Percentiles rank a stretch among this genome's conserved stretches.
Evolutionary conservation across 371 early-diverging fungal genomes (phyloP).

Genomic region (Rozella allomycis): DNA sequence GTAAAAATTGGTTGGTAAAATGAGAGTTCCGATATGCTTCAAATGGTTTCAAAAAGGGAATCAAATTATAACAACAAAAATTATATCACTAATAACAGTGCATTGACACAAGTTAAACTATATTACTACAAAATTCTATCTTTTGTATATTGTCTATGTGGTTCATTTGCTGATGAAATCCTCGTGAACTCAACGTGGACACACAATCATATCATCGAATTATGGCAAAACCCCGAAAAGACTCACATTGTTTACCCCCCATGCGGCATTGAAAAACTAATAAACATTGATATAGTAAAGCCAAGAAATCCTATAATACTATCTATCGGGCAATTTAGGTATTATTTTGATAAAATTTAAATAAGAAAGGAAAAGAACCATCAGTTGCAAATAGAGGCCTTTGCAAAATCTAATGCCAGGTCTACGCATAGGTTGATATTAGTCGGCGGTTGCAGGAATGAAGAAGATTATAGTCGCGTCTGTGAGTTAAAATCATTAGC

Average conservation of each 20-base stretch:
- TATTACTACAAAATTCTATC: conserved; percentile 61
- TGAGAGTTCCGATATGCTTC: conserved; percentile 72
- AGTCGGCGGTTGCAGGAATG: conserved; percentile 60
- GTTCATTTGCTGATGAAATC: conserved; percentile 48
- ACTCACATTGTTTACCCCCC: conserved; percentile 72
- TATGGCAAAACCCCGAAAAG: conserved; percentile 35
- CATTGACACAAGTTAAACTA: conserved; percentile 41
- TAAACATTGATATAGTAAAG: conserved; percentile 16
- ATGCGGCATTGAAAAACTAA: conserved; percentile 53
- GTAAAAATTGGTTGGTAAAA: conserved; percentile 7
- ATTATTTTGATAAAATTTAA: conserved; percentile 3
- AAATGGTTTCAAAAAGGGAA: conserved; percentile 41
- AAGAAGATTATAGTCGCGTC: conserved; percentile 47
- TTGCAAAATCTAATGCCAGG: conserved; percentile 17
- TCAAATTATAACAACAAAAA: conserved; percentile 40
- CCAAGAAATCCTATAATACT: conserved; percentile 39
- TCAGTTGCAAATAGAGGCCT: conserved; percentile 46
- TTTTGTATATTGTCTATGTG: conserved; percentile 44
- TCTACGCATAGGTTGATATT: conserved; percentile 20
- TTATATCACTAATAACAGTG: conserved; percentile 21
- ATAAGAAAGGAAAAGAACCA: conserved; percentile 82
- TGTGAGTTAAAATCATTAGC: conserved; percentile 27
- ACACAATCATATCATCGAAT: conserved; percentile 47
- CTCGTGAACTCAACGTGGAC: conserved; percentile 92
- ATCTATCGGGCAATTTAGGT: conserved; percentile 81